Evolutionary conservation across 495 filamentous ascomycete genomes (phyloP), one percentile per base, ranked within the genome.

Genomic region (Aspergillus conjunctus): DNA sequence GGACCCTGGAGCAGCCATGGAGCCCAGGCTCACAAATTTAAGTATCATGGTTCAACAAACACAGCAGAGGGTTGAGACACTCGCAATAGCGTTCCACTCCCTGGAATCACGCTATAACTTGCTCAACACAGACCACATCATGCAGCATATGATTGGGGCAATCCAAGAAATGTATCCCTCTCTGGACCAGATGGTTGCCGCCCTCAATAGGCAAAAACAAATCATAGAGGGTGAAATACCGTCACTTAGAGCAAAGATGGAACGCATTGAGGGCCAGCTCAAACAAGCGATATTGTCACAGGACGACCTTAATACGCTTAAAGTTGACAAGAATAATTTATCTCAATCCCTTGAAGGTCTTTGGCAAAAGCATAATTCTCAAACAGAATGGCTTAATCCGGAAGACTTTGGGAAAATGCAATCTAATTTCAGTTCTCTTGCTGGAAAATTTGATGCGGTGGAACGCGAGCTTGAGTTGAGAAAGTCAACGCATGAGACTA

Each of bases 141-240:
- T 71, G 26, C 70, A 67, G 34, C 56, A 65, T 11, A 79, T 79
- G 68, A 37, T 75, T n/a, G 54, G 58, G 41, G 69, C 66, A 5
- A 71, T 80, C 58, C 67, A 71, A 12, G 70, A 76, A 54, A 73
- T 76, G 68, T 77, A 75, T 34, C 74, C 74, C 4, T 68, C 64
- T 10, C 33, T 61, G 50, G 54, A 51, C 33, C 65, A 63, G 12
- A 22, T 71, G 33, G 44, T 52, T 7, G 60, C 66, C 3, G 60
- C 61, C 30, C 34, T 62, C 10, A 44, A 48, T 8, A n/a, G 22
- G 18, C 33, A 56, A 1, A 57, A 45, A 34, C n/a, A 15, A 3
- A n/a, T 20, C 10, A 32, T 62, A 22, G 60, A 62, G 9, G 33
- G 26, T 32, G 55, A 57, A 21, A 11, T 66, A 3, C 37, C 52